These are phyloP conservation scores for Priceomyces fermenticarens DNA, from an alignment of 805 yeast species.

Conservation along the genomic window DNA sequence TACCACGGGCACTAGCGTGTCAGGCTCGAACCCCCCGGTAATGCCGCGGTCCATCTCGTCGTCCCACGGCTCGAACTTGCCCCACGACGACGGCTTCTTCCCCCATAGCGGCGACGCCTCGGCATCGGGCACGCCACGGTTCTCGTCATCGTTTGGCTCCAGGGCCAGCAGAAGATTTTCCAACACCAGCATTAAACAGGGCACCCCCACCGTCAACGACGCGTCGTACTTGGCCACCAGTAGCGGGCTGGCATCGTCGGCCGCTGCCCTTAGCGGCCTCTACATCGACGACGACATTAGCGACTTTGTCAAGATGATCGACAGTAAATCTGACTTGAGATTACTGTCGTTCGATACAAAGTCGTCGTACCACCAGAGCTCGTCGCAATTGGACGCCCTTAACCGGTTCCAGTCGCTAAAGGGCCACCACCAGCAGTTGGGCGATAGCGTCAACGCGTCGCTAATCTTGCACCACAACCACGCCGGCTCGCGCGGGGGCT, in stretches of 20 bases:
- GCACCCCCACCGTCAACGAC: conserved; percentile 20
- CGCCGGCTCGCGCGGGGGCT: conserved; percentile 10
- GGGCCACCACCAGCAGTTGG: conserved; percentile 50
- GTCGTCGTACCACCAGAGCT: conserved; percentile 11
- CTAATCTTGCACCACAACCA: conserved; percentile 28
- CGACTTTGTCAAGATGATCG: conserved; percentile 70
- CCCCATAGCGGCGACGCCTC: conserved; percentile 16
- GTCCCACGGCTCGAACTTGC: conserved; percentile 35
- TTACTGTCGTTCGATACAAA: conserved; percentile 18
- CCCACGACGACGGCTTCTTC: conserved; percentile 21
- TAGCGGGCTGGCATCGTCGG: conserved; percentile 34
- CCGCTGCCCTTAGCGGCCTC: conserved; percentile 39
- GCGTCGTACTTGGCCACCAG: conserved; percentile 30
- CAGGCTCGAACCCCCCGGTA: conserved; percentile 8
- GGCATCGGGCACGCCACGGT: conserved; percentile 50
- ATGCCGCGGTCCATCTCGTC: conserved; percentile 38
- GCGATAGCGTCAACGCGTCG: conserved; percentile 56
- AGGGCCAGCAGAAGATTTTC: conserved; percentile 51
- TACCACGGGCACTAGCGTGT: conserved; percentile 4
- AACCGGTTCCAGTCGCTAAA: conserved; percentile 50
- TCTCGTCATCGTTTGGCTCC: conserved; percentile 73
- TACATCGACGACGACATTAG: conserved; percentile 58
- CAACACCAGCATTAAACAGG: conserved; percentile 29
- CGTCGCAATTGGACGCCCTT: conserved; percentile 42
- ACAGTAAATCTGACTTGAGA: conserved; percentile 55